Evolutionary conservation across 441 rosid species (phyloP), one percentile per base, ranked within the genome.

Genomic region (Kokia cookei): DNA sequence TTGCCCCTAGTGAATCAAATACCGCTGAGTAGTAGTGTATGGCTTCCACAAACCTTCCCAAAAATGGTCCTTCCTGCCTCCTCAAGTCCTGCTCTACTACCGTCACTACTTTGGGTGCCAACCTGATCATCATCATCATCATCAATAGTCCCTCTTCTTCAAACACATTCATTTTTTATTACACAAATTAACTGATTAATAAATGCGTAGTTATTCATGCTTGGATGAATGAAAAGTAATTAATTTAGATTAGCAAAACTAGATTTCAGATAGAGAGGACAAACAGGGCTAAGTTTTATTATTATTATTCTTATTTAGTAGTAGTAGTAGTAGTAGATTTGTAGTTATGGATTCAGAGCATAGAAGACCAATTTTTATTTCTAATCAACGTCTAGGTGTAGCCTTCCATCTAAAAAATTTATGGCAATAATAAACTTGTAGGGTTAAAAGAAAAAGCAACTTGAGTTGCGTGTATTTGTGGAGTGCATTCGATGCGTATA

Each of bases 21-120:
- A 95, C 76, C 0, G 99, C 99, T 0, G 98, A 93, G 83, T 95
- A 95, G 85, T 95, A 95, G 82, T 95, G 99, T 73, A 95, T 90
- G 2, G 98, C 99, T 75, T 95, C 99, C 75, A 95, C 99, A 40
- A 95, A 95, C 76, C 97, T 83, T 22, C 97, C 99, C 59, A 95
- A 75, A 83, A 95, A 95, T 1, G 98, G 85, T 11, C 99, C 99
- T 0, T 92, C 92, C 3, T 91, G 97, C 79, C 96, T 95, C 80
- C 97, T 95, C 76, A 95, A 76, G 79, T 95, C 98, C 77, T 95
- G 99, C 61, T 95, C 99, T 68, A 95, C 99, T 62, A 93, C 91
- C 58, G 99, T 95, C 79, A 95, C 97, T 40, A 95, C 96, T 82
- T 91, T 95, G 12, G 99, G 99, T 15, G 87, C 90, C 86, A 95